These are phyloP conservation scores for Marchantia polymorpha DNA, from an alignment of 225 moss, liverwort and hornwort species.

Conservation along the genomic window DNA sequence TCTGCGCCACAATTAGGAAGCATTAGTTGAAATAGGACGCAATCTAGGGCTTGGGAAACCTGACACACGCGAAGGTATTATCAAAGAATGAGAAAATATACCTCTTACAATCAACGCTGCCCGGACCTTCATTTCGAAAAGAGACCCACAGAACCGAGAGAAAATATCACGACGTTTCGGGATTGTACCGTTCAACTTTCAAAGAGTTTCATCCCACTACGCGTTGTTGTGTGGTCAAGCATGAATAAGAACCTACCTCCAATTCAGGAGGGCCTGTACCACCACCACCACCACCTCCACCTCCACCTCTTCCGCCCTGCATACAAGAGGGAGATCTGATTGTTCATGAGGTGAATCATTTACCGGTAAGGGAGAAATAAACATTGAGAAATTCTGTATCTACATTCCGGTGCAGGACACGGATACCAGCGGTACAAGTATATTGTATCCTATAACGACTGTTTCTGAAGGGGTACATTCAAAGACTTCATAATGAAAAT, in stretches of 20 bases:
- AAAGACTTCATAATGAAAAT: neutral
- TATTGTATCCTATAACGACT: neutral
- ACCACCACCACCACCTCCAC: slow-evolving; percentile 1
- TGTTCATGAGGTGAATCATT: too few species aligned
- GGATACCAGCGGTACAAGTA: neutral
- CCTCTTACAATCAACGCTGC: neutral
- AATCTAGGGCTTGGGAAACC: neutral
- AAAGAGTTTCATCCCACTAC: neutral
- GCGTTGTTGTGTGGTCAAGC: neutral
- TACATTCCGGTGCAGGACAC: too few species aligned
- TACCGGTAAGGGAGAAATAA: too few species aligned
- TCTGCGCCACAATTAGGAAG: slow-evolving; percentile 13
- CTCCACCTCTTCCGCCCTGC: slow-evolving; percentile 22
- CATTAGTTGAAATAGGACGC: neutral
- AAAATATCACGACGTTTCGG: neutral
- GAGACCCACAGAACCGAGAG: neutral
- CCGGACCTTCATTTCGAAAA: neutral
- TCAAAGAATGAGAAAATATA: neutral
- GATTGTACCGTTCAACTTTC: neutral
- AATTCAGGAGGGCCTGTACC: slow-evolving; percentile 20
- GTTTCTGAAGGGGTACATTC: neutral
- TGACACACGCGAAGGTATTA: neutral
- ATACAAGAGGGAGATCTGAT: neutral
- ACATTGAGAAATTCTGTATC: too few species aligned
- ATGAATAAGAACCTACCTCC: slow-evolving; percentile 20